Evolutionary conservation across 345 rosid genomes (phyloP).

Genomic region (Eutrema heterophyllum): DNA sequence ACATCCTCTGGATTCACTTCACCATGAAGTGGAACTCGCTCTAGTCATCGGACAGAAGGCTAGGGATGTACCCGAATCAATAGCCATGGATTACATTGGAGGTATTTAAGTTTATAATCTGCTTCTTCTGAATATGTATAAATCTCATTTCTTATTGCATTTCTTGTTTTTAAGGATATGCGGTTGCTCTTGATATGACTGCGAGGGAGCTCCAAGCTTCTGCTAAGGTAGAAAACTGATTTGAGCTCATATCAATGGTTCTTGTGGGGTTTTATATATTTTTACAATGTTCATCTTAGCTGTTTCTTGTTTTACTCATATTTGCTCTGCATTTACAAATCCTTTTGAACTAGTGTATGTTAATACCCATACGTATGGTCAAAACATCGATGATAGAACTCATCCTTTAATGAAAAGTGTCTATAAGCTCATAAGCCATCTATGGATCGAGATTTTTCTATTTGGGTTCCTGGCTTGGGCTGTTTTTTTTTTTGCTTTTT

Average conservation of each 20-base stretch:
- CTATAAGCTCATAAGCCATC: not conserved
- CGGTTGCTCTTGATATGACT: constrained; percentile 97
- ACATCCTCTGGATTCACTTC: constrained; percentile 56
- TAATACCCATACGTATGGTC: not conserved
- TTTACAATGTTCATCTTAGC: too few relatives aligned
- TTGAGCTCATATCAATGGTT: not conserved
- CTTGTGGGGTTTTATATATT: not conserved
- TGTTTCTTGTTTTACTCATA: not conserved
- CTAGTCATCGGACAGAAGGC: constrained; percentile 74
- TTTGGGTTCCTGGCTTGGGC: not conserved
- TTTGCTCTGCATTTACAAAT: not conserved
- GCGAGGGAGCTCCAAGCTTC: constrained; percentile 87
- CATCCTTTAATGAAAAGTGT: not conserved
- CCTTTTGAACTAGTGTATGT: not conserved
- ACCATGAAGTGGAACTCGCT: constrained; percentile 97
- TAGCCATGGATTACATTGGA: constrained; percentile 86
- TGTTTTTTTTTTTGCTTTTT: not conserved
- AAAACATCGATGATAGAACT: not conserved
- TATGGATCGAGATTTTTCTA: not conserved
- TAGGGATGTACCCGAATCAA: constrained; percentile 65
- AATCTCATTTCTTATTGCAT: not conserved
- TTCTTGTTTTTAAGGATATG: constrained; percentile 50
- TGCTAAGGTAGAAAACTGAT: constrained; percentile 51
- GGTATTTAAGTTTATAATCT: constrained; percentile 33
- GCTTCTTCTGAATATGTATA: not conserved